Evolutionary conservation across 2,329 filamentous ascomycete genomes (phyloP), one percentile per base, ranked within the genome.

Genomic region (Phialocephala subalpina): DNA sequence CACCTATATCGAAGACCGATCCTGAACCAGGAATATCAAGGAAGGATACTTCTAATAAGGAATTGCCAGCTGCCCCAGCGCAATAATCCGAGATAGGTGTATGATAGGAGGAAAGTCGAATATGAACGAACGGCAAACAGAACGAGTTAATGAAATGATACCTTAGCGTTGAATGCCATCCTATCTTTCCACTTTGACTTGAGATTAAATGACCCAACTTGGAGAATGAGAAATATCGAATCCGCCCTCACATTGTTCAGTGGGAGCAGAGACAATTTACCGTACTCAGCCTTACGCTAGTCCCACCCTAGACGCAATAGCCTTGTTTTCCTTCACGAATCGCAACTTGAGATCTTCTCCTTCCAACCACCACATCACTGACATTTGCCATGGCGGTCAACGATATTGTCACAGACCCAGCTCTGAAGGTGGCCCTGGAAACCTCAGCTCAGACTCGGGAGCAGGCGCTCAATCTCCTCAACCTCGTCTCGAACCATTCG

Each of bases 371-470:
- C 25, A 56, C 27, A 42, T 49, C 52, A 47, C 11, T n/a, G 16
- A 52, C 62, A 20, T 55, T 56, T 58, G 62, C 45, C 40, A 89
- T 90, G 86, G 78, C 84, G 40, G 82, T 84, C 73, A 80, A 84
- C 67, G 80, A 84, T 25, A 86, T 89, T 69, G 86, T 93, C 68
- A 87, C 85, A 64, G 89, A 92, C 73, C 82, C 87, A 2, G 82
- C 85, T 66, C 87, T 97, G 56, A 82, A 84, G 64, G 84, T 88
- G 6, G 90, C 93, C 57, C 83, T 97, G 58, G 82, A 89, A 69
- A 89, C 90, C 63, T 94, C 92, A n/a, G 84, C 86, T 64, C 86
- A 91, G 69, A 90, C 92, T 18, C 90, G 92, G 71, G 81, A 88
- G 58, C 91, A 94, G 78, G 92, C 91, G 63, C 83, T 91, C 69